These are phyloP conservation scores for Amauroascus niger DNA, from an alignment of 2,329 filamentous ascomycete genomes.

Conservation along the genomic window DNA sequence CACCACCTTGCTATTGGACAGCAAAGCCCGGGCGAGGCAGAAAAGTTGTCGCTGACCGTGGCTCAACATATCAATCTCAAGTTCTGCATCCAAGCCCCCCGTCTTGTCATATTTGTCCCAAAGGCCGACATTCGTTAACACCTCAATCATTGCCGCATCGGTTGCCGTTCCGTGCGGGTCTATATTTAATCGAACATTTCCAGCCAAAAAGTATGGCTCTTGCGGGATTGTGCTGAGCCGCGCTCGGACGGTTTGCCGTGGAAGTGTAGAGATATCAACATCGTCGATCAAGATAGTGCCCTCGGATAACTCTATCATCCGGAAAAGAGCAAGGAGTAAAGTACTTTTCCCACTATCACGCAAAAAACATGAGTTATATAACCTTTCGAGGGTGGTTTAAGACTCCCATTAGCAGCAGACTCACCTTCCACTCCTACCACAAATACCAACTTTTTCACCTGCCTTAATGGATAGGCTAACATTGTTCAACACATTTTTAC, in stretches of 20 bases:
- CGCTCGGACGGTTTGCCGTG: slow-evolving; percentile 1
- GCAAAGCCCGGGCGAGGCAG: slow-evolving; percentile 80
- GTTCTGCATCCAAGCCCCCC: slow-evolving; percentile 2
- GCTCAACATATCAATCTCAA: slow-evolving; percentile 57
- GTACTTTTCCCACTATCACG: slow-evolving; percentile 12
- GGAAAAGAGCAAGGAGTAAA: slow-evolving; percentile 9
- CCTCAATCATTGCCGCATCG: neutral
- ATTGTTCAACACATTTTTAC: slow-evolving; percentile 4
- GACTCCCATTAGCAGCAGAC: neutral
- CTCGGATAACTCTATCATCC: neutral
- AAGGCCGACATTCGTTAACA: neutral
- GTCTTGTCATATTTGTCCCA: neutral
- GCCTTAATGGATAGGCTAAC: slow-evolving; percentile 10
- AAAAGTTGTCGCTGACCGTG: slow-evolving; percentile 90
- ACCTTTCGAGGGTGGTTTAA: no score
- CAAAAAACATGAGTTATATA: neutral
- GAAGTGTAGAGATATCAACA: slow-evolving; percentile 8
- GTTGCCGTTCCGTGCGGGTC: neutral
- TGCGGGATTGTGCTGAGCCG: slow-evolving; percentile 4
- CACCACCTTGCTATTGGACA: slow-evolving; percentile 91
- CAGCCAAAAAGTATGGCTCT: neutral
- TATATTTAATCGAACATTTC: neutral
- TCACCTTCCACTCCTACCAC: slow-evolving; percentile 18
- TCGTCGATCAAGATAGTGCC: slow-evolving; percentile 11
- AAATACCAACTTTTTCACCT: slow-evolving; percentile 17